Evolutionary conservation across 331 rosid species (phyloP), one percentile per base, ranked within the genome.

Genomic region (Malus hybrid): DNA sequence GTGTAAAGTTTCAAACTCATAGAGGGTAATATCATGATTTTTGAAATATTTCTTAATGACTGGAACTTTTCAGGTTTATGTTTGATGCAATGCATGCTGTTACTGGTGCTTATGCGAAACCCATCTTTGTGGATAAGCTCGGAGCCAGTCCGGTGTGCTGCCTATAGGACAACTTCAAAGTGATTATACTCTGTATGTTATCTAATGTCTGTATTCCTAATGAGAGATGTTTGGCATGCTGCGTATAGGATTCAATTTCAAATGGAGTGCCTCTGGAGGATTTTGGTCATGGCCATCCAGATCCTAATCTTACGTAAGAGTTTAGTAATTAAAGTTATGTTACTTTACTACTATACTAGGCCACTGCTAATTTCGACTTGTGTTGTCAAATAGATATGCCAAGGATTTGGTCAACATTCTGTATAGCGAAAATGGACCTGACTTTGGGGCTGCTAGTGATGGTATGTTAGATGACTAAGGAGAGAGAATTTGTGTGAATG

Each of bases 1-100:
- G 55, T 77, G 68, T 79, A 56, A 50, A 63, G 48, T 78, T 75
- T 26, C 18, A 30, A 55, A 14, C 16, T 57, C 46, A 16, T 30
- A 30, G 53, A 29, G 30, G 26, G 13, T 39, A 63, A 60, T 75
- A 75, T 52, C 46, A 42, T 42, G 46, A 3, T 42, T 42, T 42
- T 42, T 42, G 46, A 42, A 42, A 42, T 10, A 42, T 77, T 61
- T 68, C 71, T 12, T 80, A 28, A 70, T 71, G 50, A 18, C 36
- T 66, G 64, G 74, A 34, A 48, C 61, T 61, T 82, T 74, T 70
- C 72, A 95, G 98, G 96, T 90, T 92, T 81, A 56, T 80, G 68
- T 92, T 88, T 78, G 99, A 95, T 70, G 98, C 97, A 81, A 92
- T 95, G 99, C 99, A 95, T 80, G 99, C 99, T n/a, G 93, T 95